phyloP scores from a whole-genome alignment of 1,139 yeast species.

The Debaryomyces udenii region DNA sequence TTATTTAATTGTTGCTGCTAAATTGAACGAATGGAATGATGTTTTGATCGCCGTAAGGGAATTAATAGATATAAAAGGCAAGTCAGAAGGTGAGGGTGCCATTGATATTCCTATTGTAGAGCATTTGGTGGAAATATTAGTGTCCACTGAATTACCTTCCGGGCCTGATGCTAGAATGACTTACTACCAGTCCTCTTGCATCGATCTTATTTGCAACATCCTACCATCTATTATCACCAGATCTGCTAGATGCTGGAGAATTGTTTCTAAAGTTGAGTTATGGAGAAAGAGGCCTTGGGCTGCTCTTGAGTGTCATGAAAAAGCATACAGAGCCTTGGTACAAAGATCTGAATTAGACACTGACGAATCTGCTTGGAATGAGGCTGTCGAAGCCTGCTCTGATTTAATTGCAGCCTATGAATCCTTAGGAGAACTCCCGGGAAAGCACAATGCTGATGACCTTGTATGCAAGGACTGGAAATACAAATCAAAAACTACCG shows the following conservation, averaged over 20 bases:
- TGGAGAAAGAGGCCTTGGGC: constrained; percentile 92
- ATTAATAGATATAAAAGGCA: constrained; percentile 53
- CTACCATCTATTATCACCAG: constrained; percentile 72
- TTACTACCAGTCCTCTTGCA: constrained; percentile 66
- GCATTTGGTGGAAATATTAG: constrained; percentile 67
- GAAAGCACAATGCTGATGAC: constrained; percentile 82
- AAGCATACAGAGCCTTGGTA: constrained; percentile 75
- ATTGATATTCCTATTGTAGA: constrained; percentile 80
- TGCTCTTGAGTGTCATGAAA: constrained; percentile 83
- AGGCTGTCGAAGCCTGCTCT: constrained; percentile 76
- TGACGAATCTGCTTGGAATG: constrained; percentile 69
- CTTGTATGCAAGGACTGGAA: constrained; percentile 91
- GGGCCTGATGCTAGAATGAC: constrained; percentile 43
- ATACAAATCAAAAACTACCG: constrained; percentile 73
- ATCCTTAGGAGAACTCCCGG: constrained; percentile 82
- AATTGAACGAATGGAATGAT: constrained; percentile 83
- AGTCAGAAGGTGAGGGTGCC: constrained; percentile 61
- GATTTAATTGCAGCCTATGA: constrained; percentile 89
- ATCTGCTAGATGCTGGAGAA: constrained; percentile 78
- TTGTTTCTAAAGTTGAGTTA: constrained; percentile 78
- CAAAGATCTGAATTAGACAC: constrained; percentile 67
- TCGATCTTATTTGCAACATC: constrained; percentile 66
- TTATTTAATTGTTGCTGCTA: constrained; percentile 78
- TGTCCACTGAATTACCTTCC: constrained; percentile 53
- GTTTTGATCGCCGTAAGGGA: constrained; percentile 73